Evolutionary conservation across 2,329 filamentous ascomycete genomes (phyloP).

Genomic region (Hymenoscyphus scutula): DNA sequence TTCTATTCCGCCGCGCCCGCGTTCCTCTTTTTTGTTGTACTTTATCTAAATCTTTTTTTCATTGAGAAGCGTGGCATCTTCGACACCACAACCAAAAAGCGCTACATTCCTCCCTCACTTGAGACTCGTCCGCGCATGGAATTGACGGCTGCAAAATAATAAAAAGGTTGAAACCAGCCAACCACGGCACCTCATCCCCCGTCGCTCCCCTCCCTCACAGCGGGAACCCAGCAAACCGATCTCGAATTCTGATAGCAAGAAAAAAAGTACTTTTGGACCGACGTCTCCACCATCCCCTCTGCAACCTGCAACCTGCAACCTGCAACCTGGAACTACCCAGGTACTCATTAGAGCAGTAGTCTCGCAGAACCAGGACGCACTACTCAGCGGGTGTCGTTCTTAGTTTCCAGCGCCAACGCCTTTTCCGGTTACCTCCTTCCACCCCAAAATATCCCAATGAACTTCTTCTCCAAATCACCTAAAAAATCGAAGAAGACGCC

Average conservation of each 20-base stretch:
- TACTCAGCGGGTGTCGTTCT: conserved; percentile 3
- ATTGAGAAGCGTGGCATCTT: background rate
- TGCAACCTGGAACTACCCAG: too few species aligned
- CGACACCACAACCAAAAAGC: background rate
- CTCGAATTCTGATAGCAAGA: background rate
- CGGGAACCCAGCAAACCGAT: conserved; percentile 7
- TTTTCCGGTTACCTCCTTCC: background rate
- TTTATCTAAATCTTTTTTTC: background rate
- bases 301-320: too few species aligned
- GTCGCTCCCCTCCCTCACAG: background rate
- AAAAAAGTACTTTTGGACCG: background rate
- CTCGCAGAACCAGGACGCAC: background rate
- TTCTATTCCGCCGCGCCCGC: background rate
- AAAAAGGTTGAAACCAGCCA: conserved; percentile 5
- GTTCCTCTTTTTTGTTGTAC: background rate
- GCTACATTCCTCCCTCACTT: background rate
- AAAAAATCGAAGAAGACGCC: conserved; percentile 37
- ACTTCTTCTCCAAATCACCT: conserved; percentile 38
- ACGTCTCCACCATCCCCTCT: background rate
- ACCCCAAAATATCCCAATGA: conserved; percentile 27
- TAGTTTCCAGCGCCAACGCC: conserved; percentile 2
- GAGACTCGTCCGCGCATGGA: conserved; percentile 3
- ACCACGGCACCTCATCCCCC: conserved; percentile 7
- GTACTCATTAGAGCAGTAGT: too few species aligned
- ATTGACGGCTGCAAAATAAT: conserved; percentile 1